Percentiles rank a stretch among this genome's conserved stretches.
phyloP scores from a whole-genome alignment of 345 rosid species.

The Trapa bicornis region DNA sequence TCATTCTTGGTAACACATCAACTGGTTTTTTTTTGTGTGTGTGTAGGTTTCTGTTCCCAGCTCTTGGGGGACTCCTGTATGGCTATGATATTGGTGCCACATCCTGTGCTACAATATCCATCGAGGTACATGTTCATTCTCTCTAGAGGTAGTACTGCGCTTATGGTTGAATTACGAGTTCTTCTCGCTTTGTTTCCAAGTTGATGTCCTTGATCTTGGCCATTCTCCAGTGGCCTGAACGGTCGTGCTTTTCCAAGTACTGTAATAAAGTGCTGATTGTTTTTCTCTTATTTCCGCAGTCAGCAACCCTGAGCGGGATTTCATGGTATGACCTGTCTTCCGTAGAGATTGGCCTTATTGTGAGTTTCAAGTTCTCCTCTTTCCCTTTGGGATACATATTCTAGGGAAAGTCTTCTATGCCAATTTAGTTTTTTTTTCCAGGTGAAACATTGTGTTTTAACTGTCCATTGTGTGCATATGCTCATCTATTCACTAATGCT shows the following conservation, averaged over 20 bases:
- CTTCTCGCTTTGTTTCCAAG: not conserved
- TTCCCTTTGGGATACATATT: not conserved
- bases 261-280: not conserved
- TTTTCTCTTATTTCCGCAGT: constrained; percentile 37
- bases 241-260: not conserved
- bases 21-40: constrained; percentile 13
- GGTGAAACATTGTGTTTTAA: not conserved
- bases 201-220: not conserved
- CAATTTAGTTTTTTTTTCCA: not conserved
- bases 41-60: constrained; percentile 85
- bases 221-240: not conserved
- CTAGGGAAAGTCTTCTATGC: not conserved
- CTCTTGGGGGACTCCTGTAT: constrained; percentile 84
- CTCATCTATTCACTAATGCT: not conserved
- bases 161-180: not conserved
- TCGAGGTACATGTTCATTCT: constrained; percentile 33
- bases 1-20: constrained; percentile 3
- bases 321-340: constrained; percentile 79
- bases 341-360: constrained; percentile 72
- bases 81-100: constrained; percentile 97
- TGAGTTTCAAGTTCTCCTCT: constrained; percentile 30
- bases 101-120: constrained; percentile 75
- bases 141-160: not conserved
- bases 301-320: constrained; percentile 61
- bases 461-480: not conserved